Base-by-base conservation (phyloP, 768 basidiomycete genomes). In the Pleurotus pulmonarius region DNA sequence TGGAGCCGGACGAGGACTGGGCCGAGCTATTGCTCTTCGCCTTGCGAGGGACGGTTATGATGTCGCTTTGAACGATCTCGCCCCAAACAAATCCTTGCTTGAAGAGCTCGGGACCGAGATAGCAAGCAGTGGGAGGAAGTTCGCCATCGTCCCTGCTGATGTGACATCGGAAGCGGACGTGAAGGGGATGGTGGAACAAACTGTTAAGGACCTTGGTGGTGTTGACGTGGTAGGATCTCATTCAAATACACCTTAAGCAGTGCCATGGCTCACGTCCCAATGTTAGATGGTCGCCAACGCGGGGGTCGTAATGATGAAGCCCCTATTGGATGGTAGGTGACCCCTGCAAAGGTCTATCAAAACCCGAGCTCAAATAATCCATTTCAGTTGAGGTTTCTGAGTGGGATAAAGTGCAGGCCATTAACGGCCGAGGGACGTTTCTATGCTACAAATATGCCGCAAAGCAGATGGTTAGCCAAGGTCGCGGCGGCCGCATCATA, bases 251-350 rank as follows among this genome's bases (percentile, higher is more conserved):
- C n/a, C n/a, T n/a, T n/a, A n/a, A n/a, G n/a, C n/a, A n/a, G n/a
- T n/a, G n/a, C n/a, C n/a, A n/a, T n/a, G n/a, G n/a, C n/a, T n/a
- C n/a, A n/a, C n/a, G n/a, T n/a, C n/a, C n/a, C n/a, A n/a, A n/a
- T n/a, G n/a, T n/a, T n/a, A 67, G 67, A 66, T 68, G 65, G 65
- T 69, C 13, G 67, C 67, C 11, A 69, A 69, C 47, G 67, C 65
- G 18, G 67, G 67, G 4, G 56, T 66, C 24, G 58, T 53, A 12
- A 41, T 55, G 11, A 18, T 61, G 15, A 58, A 49, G n/a, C 49
- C 44, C 5, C 56, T 65, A n/a, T 41, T 61, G 1, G 57, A 62
- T 41, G 53, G 60, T 63, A n/a, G n/a, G n/a, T n/a, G n/a, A n/a
- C n/a, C n/a, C n/a, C n/a, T n/a, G n/a, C n/a, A n/a, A n/a, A n/a